These are phyloP conservation scores for Vigna trinervia DNA, from an alignment of 306 rosid species.

Conservation along the genomic window DNA sequence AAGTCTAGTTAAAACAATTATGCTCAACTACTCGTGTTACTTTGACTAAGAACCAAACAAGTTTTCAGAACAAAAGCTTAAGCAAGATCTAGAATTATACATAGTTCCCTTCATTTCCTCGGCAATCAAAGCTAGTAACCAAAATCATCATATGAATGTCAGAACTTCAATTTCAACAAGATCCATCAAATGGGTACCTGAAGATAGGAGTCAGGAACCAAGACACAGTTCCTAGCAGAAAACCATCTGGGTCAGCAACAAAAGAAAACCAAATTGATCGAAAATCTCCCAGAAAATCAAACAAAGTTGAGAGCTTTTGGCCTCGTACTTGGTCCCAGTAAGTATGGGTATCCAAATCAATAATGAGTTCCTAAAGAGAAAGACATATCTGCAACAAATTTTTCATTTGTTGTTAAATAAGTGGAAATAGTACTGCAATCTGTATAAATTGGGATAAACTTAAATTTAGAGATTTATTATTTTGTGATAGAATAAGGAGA, in stretches of 20 bases:
- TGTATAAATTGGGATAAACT: not conserved
- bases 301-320: constrained; percentile 31
- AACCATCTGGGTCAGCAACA: constrained; percentile 63
- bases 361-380: not conserved
- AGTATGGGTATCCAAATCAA: constrained; percentile 32
- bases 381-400: not conserved
- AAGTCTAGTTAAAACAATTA: constrained; percentile 29
- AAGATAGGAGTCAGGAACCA: constrained; percentile 48
- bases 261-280: constrained; percentile 33
- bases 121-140: constrained; percentile 34
- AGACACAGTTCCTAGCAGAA: constrained; percentile 41
- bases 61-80: constrained; percentile 14
- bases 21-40: constrained; percentile 30
- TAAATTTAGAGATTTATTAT: no score
- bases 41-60: constrained; percentile 30
- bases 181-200: constrained; percentile 67
- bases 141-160: constrained; percentile 7
- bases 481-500: no score
- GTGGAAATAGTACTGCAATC: not conserved
- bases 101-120: constrained; percentile 16
- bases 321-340: constrained; percentile 29
- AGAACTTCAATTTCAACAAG: constrained; percentile 44
- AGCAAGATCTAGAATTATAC: constrained; percentile 33
- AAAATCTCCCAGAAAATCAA: constrained; percentile 10
- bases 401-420: not conserved